These are phyloP conservation scores for Scutellaria baicalensis DNA, from an alignment of 257 asterid genomes.

Conservation along the genomic window DNA sequence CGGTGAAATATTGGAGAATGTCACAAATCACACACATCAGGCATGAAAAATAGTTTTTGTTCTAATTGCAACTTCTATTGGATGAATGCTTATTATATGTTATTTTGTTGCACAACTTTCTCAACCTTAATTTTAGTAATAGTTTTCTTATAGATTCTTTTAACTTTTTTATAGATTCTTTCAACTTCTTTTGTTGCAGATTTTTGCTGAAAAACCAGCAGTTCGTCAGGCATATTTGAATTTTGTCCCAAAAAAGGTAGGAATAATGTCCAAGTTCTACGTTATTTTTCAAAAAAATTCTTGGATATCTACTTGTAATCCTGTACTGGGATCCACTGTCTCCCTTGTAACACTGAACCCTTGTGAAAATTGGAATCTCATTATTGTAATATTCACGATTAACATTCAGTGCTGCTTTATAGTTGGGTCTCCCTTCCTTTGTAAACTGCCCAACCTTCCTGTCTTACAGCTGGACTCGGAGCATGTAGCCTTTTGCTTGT, in stretches of 20 bases:
- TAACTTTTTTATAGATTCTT: not conserved
- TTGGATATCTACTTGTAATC: constrained; percentile 13
- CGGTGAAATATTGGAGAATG: constrained; percentile 3
- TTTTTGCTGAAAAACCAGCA: constrained; percentile 98
- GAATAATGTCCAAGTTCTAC: not conserved
- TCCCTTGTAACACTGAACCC: not conserved
- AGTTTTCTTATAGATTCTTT: not conserved
- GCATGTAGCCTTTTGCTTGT: constrained; percentile 2
- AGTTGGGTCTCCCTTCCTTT: constrained; percentile 8
- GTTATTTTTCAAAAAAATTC: not conserved
- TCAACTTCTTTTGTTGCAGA: constrained; percentile 34
- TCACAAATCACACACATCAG: not conserved
- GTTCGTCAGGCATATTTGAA: constrained; percentile 93
- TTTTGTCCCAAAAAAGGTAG: constrained; percentile 85
- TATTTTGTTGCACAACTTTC: constrained; percentile 4
- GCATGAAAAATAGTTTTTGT: constrained; percentile 4
- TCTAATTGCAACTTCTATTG: not conserved
- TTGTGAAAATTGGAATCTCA: not conserved
- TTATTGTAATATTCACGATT: not conserved
- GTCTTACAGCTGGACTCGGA: not conserved
- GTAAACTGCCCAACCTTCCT: not conserved
- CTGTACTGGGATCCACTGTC: not conserved
- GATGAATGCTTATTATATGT: not conserved
- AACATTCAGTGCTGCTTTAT: constrained; percentile 5
- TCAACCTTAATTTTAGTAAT: not conserved